A percentile compares a stretch with the other conserved stretches of the same genome.
Conservation (phyloP, 306 rosid species). For the Mimosa bimucronata region DNA sequence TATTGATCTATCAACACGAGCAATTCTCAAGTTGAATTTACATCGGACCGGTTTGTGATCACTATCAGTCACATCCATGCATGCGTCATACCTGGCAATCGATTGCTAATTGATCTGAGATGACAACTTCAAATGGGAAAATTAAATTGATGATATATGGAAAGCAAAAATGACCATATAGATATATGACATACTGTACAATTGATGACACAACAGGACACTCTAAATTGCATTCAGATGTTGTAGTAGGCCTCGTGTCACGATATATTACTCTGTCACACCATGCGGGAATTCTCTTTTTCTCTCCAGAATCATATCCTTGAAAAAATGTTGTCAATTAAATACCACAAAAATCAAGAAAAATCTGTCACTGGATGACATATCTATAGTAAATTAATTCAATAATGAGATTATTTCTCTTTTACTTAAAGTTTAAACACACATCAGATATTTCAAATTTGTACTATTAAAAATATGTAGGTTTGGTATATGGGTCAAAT, state of each 20-base stretch:
- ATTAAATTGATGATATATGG: neutral
- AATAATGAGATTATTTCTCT: neutral
- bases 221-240: conserved; percentile 69
- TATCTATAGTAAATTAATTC: neutral
- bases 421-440: neutral
- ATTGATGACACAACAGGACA: conserved; percentile 89
- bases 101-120: conserved; percentile 33
- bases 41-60: conserved; percentile 98
- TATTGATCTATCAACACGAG: conserved; percentile 83
- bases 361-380: neutral
- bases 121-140: conserved; percentile 3
- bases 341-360: neutral
- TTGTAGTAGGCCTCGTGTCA: conserved; percentile 69
- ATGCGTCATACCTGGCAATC: conserved; percentile 80
- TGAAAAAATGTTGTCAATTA: conserved; percentile 34
- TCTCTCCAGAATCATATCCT: conserved; percentile 99
- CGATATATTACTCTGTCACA: conserved; percentile 97
- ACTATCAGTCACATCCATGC: conserved; percentile 97
- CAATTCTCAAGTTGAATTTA: conserved; percentile 71
- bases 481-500: too few relatives aligned
- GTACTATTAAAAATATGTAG: too few relatives aligned
- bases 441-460: neutral
- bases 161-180: conserved; percentile 35
- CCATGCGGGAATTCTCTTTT: conserved; percentile 98
- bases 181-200: conserved; percentile 64